Conservation (phyloP, 192 early-diverging fungal genomes). For the Pilobolus umbonatus region DNA sequence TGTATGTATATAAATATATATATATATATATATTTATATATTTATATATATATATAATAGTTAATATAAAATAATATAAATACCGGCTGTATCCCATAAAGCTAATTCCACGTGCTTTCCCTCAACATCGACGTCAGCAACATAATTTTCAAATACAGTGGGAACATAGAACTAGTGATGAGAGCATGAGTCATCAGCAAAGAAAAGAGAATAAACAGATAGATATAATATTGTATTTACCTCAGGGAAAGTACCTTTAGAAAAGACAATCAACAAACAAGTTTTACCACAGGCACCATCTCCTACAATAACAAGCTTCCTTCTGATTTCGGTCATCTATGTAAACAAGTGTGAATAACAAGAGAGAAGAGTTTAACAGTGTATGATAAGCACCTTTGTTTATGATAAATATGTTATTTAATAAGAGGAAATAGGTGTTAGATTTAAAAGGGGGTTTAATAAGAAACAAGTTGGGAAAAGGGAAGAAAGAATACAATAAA, state of each 20-base stretch:
- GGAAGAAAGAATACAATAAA: not conserved
- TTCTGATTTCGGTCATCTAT: constrained; percentile 64
- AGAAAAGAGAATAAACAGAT: not conserved
- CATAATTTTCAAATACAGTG: constrained; percentile 94
- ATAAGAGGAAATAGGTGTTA: not conserved
- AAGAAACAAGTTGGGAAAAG: no score
- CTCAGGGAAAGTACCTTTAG: constrained; percentile 82
- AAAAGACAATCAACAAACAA: constrained; percentile 81
- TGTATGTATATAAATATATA: not conserved
- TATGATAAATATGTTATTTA: constrained; percentile 43
- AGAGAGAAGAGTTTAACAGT: no score
- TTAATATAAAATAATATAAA: not conserved
- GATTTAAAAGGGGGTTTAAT: no score
- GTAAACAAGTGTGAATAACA: constrained; percentile 81
- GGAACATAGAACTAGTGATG: constrained; percentile 62
- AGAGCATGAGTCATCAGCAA: not conserved
- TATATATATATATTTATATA: not conserved
- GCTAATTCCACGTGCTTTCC: constrained; percentile 83
- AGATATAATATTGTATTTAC: constrained; percentile 35
- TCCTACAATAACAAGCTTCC: constrained; percentile 92
- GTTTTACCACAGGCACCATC: constrained; percentile 94
- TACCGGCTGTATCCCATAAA: constrained; percentile 91
- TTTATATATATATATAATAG: no score
- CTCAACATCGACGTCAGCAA: constrained; percentile 84
- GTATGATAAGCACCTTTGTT: no score